Evolutionary conservation across 345 rosid genomes (phyloP).

Genomic region (Populus ilicifolia): DNA sequence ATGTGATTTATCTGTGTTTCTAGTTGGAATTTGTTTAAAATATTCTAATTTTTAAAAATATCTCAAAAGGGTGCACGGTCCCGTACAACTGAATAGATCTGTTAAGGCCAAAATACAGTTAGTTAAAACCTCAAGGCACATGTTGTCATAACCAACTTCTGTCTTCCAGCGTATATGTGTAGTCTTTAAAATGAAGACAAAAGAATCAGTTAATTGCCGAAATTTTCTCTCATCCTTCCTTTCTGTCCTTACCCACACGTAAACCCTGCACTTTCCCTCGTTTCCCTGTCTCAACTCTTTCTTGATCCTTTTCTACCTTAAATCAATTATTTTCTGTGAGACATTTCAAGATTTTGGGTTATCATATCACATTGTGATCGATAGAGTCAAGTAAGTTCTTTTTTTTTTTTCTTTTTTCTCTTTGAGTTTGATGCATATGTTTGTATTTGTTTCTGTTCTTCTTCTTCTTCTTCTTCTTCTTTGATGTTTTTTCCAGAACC

Average conservation of each 20-base stretch:
- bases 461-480: no score
- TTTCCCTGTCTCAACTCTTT: not conserved
- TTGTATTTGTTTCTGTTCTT: not conserved
- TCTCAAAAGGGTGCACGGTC: no score
- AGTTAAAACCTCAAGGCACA: not conserved
- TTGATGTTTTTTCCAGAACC: not conserved
- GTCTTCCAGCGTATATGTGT: not conserved
- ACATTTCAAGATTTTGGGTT: not conserved
- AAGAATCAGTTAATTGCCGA: not conserved
- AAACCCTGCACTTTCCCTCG: not conserved
- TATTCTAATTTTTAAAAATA: no score
- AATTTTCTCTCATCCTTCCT: conserved; percentile 7
- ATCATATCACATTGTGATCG: not conserved
- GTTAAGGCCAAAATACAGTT: no score
- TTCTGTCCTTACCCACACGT: not conserved
- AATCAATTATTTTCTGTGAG: not conserved
- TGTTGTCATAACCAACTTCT: not conserved
- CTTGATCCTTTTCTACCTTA: not conserved
- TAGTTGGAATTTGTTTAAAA: no score
- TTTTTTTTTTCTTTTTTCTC: no score
- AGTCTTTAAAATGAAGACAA: no score
- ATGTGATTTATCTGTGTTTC: no score
- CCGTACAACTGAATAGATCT: no score
- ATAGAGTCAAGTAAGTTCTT: not conserved
- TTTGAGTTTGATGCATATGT: not conserved